Percentiles rank a stretch among this genome's conserved stretches.
Evolutionary conservation across 148 eudicot species (phyloP).

Genomic region (Arbutus unedo): DNA sequence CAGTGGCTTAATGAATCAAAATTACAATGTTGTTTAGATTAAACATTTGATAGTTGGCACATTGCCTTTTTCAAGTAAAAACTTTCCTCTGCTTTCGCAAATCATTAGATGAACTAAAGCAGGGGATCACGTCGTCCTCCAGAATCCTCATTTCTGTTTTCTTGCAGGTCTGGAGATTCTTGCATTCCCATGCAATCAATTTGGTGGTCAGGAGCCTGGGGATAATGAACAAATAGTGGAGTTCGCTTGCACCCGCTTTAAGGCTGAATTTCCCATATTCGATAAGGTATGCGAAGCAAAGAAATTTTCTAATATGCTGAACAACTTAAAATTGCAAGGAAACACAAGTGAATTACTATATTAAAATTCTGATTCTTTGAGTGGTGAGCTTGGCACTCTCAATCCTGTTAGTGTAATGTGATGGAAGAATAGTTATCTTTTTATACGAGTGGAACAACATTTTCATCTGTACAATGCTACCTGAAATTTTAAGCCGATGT

Average conservation of each 20-base stretch:
- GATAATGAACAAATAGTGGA: slow-evolving; percentile 52
- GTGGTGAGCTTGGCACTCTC: neutral
- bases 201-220: slow-evolving; percentile 64
- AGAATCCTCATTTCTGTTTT: neutral
- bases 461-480: neutral
- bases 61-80: neutral
- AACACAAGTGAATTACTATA: neutral
- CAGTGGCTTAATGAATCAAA: neutral
- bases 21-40: neutral
- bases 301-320: neutral
- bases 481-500: neutral
- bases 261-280: slow-evolving; percentile 65
- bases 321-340: neutral
- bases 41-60: neutral
- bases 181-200: slow-evolving; percentile 78
- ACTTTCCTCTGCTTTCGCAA: neutral
- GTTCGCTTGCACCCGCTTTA: slow-evolving; percentile 66
- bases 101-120: neutral
- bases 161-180: slow-evolving; percentile 53
- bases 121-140: neutral
- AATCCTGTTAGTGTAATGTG: neutral
- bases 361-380: slow-evolving; percentile 9
- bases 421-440: neutral
- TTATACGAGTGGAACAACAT: neutral
- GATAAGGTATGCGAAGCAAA: slow-evolving; percentile 36